Evolutionary conservation across 306 rosid species (phyloP).

Genomic region (Cicer pinnatifidum): DNA sequence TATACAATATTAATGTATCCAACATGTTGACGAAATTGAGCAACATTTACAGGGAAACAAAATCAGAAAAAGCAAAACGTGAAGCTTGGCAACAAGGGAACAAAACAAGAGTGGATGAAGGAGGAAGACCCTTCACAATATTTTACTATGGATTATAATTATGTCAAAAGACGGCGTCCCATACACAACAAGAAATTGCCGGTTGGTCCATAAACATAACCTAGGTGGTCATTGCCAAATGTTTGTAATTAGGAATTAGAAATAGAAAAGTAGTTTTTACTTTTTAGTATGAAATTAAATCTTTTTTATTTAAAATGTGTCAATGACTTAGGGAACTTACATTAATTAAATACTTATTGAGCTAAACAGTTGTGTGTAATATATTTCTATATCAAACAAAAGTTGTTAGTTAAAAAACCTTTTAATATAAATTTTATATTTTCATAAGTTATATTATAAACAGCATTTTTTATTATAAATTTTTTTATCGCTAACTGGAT

Average conservation of each 20-base stretch:
- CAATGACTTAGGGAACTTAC: not conserved
- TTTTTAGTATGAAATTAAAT: not conserved
- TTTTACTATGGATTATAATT: conserved; percentile 72
- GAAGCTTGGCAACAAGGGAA: conserved; percentile 50
- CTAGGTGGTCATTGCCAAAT: conserved; percentile 32
- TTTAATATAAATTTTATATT: too few relatives aligned
- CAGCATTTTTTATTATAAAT: too few relatives aligned
- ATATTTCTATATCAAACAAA: too few relatives aligned
- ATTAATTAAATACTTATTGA: not conserved
- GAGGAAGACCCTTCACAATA: conserved; percentile 50
- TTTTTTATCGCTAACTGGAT: too few relatives aligned
- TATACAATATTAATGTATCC: not conserved
- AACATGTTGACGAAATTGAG: conserved; percentile 44
- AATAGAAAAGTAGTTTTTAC: not conserved
- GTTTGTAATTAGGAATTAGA: conserved; percentile 44
- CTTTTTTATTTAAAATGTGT: not conserved
- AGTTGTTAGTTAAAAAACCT: too few relatives aligned
- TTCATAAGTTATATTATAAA: too few relatives aligned
- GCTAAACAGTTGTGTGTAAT: too few relatives aligned
- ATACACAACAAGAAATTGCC: conserved; percentile 73
- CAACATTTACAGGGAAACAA: conserved; percentile 47
- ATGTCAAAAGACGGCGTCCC: conserved; percentile 67
- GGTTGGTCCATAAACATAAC: conserved; percentile 52
- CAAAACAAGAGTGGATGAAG: conserved; percentile 57
- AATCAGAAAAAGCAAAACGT: conserved; percentile 34